These are phyloP conservation scores for Yamadazyma scolyti DNA, from an alignment of 805 yeast genomes.

Conservation along the genomic window DNA sequence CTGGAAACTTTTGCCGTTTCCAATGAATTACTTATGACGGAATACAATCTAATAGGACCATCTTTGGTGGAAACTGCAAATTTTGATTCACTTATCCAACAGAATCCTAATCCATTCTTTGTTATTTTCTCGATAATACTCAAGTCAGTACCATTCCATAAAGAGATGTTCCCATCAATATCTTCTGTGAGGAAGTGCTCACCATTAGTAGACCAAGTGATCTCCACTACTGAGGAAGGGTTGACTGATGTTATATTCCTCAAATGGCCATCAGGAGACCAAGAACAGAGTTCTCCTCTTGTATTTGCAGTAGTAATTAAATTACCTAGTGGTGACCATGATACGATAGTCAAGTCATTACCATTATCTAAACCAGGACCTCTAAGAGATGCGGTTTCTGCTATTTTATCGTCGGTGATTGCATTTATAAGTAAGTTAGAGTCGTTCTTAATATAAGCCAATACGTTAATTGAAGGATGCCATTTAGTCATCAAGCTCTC, in stretches of 20 bases:
- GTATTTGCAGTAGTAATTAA: conserved; percentile 59
- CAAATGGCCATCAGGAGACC: conserved; percentile 70
- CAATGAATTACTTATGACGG: too few relatives aligned
- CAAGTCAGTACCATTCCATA: conserved; percentile 60
- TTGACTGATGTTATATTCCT: conserved; percentile 37
- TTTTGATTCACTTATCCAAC: conserved; percentile 69
- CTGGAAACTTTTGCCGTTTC: too few relatives aligned
- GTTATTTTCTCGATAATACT: conserved; percentile 24
- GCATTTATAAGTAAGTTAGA: conserved; percentile 45
- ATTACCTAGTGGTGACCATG: conserved; percentile 71
- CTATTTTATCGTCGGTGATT: conserved; percentile 21
- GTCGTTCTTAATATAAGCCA: conserved; percentile 55
- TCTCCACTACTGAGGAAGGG: conserved; percentile 42
- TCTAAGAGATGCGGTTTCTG: conserved; percentile 25
- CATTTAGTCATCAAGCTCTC: conserved; percentile 49
- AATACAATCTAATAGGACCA: conserved; percentile 54
- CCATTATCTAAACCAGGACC: conserved; percentile 24
- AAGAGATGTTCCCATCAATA: conserved; percentile 30
- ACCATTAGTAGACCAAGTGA: conserved; percentile 61
- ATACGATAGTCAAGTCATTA: conserved; percentile 28
- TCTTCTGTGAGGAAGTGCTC: conserved; percentile 59
- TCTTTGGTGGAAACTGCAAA: conserved; percentile 67
- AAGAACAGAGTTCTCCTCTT: conserved; percentile 73
- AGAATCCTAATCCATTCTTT: conserved; percentile 43
- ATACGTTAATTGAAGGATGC: conserved; percentile 49